Conservation (phyloP, 768 basidiomycete species). For the Tulasnella sp. region DNA sequence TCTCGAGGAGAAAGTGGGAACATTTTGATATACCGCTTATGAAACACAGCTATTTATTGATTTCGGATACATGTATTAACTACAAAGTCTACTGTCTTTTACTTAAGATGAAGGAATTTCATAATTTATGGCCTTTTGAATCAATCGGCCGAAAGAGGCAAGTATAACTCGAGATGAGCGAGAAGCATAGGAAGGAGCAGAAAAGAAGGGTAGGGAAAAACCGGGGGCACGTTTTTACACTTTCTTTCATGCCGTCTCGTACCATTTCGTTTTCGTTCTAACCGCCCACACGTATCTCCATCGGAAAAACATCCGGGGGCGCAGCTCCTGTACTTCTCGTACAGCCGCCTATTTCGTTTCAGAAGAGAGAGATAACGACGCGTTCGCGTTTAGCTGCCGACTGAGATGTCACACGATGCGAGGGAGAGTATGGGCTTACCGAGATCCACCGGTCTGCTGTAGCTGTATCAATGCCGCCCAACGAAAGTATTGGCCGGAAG, state of each 20-base stretch:
- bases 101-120: background rate
- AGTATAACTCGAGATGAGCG: too few relatives aligned
- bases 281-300: slow-evolving; percentile 17
- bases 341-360: background rate
- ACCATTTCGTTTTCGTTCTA: slow-evolving; percentile 7
- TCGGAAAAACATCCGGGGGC: slow-evolving; percentile 1
- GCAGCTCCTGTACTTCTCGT: slow-evolving; percentile 16
- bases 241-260: background rate
- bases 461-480: background rate
- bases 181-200: background rate
- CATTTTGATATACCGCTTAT: background rate
- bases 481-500: background rate
- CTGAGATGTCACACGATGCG: background rate
- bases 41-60: background rate
- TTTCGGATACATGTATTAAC: background rate
- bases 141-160: background rate
- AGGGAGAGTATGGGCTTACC: background rate
- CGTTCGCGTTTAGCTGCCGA: background rate
- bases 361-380: background rate
- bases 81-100: background rate
- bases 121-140: background rate
- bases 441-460: background rate
- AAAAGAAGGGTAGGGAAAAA: background rate
- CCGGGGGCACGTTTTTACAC: background rate
- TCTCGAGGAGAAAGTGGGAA: background rate